A percentile compares a stretch with the other conserved stretches of the same genome.
phyloP scores from a whole-genome alignment of 352 stramenopile genomes.

The Globisporangium recalcitrans region DNA sequence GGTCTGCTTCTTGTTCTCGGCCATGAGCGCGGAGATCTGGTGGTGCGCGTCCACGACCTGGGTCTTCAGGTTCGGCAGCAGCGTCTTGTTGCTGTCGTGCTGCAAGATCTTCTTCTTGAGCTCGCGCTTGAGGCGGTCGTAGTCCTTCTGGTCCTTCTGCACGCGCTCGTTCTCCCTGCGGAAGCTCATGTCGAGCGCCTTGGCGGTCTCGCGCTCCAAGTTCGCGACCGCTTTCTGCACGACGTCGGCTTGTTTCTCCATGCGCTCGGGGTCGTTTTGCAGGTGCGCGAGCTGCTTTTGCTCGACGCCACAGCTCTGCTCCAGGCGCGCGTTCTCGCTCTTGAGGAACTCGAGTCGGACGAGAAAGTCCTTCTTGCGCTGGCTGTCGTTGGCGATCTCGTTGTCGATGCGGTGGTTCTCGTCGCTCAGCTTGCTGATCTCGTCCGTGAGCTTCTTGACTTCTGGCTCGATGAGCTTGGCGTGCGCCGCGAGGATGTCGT shows the following conservation, averaged over 20 bases:
- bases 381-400: slow-evolving; percentile 64
- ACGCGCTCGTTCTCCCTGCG: slow-evolving; percentile 67
- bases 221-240: slow-evolving; percentile 75
- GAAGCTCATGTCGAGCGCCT: slow-evolving; percentile 38
- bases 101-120: slow-evolving; percentile 86
- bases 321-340: slow-evolving; percentile 57
- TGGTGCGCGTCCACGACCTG: slow-evolving; percentile 80
- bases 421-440: slow-evolving; percentile 60
- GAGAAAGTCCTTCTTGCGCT: slow-evolving; percentile 61
- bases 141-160: slow-evolving; percentile 63
- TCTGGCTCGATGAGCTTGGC: slow-evolving; percentile 83
- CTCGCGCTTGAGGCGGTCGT: slow-evolving; percentile 81
- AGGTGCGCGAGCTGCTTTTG: slow-evolving; percentile 62
- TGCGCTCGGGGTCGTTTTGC: slow-evolving; percentile 70
- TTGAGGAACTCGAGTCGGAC: slow-evolving; percentile 53
- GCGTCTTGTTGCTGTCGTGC: slow-evolving; percentile 59
- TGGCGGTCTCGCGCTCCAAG: slow-evolving; percentile 64
- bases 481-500: slow-evolving; percentile 72
- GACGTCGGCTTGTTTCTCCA: slow-evolving; percentile 82
- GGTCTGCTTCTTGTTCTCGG: slow-evolving; percentile 68
- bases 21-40: slow-evolving; percentile 43
- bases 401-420: slow-evolving; percentile 63
- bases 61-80: slow-evolving; percentile 76
- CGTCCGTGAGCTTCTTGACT: slow-evolving; percentile 59
- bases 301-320: slow-evolving; percentile 36